Base-by-base conservation (phyloP, 106 monocot species). In the Xerophyta viscosa region DNA sequence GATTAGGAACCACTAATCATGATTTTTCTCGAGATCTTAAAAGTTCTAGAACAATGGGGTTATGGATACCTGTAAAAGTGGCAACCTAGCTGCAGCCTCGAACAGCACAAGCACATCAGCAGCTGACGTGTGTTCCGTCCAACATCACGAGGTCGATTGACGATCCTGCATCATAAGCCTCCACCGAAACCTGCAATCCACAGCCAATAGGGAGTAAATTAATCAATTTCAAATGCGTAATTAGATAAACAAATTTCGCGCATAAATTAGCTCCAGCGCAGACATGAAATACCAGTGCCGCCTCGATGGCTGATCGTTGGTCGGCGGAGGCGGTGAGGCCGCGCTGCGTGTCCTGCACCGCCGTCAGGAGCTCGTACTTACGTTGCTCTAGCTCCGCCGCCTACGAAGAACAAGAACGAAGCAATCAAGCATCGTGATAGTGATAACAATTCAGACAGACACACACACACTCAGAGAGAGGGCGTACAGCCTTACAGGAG, bases 41-140 rank as follows among this genome's bases (percentile, higher is more conserved):
- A n/a, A n/a, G n/a, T n/a, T n/a, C n/a, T n/a, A n/a, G n/a, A n/a
- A n/a, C n/a, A n/a, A n/a, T n/a, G n/a, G n/a, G n/a, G n/a, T n/a
- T n/a, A n/a, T 0, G 24, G 13, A 1, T 3, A 79, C 90, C 91
- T 86, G 58, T 37, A 92, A 63, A 48, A 86, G 76, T 0, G 88
- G 84, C 12, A 96, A 55, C 56, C 94, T 69, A 1, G 46, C 37
- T 6, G 84, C 81, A 1, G 88, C 84, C 72, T 94, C 84, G 42
- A 96, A 85, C 26, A 96, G 78, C 22, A 81, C 71, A 15, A 88
- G 66, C 15, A 96, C 94, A 44, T 96, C 94, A 36, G 81, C 60
- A 8, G 94, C 94, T 2, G 94, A 81, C 11, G 84, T 88, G 64
- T 88, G 84, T 88, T 26, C 88, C 94, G 12, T 88, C 88, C 54